Evolutionary conservation across 805 yeast species (phyloP).

Genomic region (Saturnispora quitensis): DNA sequence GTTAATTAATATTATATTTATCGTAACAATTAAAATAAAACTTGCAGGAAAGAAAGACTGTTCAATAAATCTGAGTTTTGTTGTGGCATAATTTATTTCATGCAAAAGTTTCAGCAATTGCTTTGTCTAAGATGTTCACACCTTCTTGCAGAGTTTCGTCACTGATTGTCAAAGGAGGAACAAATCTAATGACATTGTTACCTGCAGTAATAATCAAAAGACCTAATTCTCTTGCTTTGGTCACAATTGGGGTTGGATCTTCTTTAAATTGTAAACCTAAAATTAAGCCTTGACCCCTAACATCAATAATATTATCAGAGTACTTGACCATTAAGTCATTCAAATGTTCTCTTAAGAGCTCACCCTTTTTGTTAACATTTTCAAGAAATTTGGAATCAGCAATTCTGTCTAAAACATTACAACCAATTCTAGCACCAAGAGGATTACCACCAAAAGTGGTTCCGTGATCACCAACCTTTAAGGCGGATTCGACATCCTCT

Average conservation of each 20-base stretch:
- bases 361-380: slow-evolving; percentile 53
- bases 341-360: slow-evolving; percentile 43
- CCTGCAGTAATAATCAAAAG: slow-evolving; percentile 87
- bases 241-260: slow-evolving; percentile 57
- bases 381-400: slow-evolving; percentile 51
- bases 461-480: slow-evolving; percentile 93
- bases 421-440: slow-evolving; percentile 73
- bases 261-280: slow-evolving; percentile 71
- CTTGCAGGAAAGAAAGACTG: not conserved
- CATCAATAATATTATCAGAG: slow-evolving; percentile 53
- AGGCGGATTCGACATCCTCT: slow-evolving; percentile 60
- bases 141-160: slow-evolving; percentile 65
- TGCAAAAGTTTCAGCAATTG: slow-evolving; percentile 30
- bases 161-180: slow-evolving; percentile 84
- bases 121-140: slow-evolving; percentile 53
- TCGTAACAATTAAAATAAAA: not conserved
- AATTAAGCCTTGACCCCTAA: slow-evolving; percentile 84
- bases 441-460: slow-evolving; percentile 98
- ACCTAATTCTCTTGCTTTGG: slow-evolving; percentile 68
- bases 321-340: slow-evolving; percentile 41
- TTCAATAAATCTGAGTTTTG: not conserved
- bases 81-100: not conserved
- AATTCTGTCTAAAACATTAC: slow-evolving; percentile 63
- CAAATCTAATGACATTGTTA: slow-evolving; percentile 78
- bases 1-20: not conserved